Base-by-base conservation (phyloP, 495 filamentous ascomycete species). In the Evernia prunastri region DNA sequence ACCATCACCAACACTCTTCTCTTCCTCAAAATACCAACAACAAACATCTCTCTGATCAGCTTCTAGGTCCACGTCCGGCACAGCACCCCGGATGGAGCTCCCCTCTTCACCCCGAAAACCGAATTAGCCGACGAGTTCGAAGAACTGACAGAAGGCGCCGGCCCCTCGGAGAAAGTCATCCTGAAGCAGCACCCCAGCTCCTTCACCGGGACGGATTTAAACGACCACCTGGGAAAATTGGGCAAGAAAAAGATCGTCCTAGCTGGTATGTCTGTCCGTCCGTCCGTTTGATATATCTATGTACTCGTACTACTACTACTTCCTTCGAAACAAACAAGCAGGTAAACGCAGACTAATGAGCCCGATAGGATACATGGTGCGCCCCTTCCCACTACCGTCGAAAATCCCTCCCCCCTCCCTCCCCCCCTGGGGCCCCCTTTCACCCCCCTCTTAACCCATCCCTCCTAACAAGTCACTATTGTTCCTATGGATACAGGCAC, bases 41-140 rank as follows among this genome's bases (percentile, higher is more conserved):
- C 36, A 39, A 12, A 9, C 36, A 39, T 8, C 2, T 39, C 2
- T 39, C 36, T 39, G 36, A 39, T 11, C 36, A 39, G 4, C 2
- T 10, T 39, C 20, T 4, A 27, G 23, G 47, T 51, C 43, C 85
- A 88, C 64, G 73, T 88, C 20, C 68, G 80, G 58, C 84, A 87
- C 64, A 42, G 77, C 37, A 77, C 76, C 0, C 83, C 84, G 8
- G 73, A 76, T 7, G 84, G 82, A 8, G 83, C 85, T 13, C 84
- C 85, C 4, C 72, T 88, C 20, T 88, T 87, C 71, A 87, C 85
- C 0, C 79, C 81, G 0, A 73, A 67, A 20, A 86, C 81, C 2
- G 65, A 72, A 20, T 67, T 87, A 23, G 83, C 77, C 1, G 75
- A 80, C 54, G 79, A 81, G 64, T 86, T 84, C 68, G 69, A 73